A percentile compares a stretch with the other conserved stretches of the same genome.
phyloP scores from a whole-genome alignment of 1,139 yeast genomes.

The Candida sp. region DNA sequence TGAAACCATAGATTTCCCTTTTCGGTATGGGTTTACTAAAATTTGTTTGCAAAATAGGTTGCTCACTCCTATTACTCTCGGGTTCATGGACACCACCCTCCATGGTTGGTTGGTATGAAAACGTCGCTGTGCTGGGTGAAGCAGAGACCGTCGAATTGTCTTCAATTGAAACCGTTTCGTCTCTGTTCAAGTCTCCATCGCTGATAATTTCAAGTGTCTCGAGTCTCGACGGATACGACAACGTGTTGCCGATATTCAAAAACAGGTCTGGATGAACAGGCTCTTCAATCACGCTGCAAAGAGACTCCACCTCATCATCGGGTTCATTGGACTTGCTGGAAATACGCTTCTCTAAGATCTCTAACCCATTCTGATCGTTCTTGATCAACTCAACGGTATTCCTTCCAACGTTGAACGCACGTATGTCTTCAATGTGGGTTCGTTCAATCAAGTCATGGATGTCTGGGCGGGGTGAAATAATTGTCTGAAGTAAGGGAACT shows the following conservation, averaged over 20 bases:
- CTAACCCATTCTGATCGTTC: not conserved
- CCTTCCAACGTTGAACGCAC: constrained; percentile 4
- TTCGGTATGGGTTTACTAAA: not conserved
- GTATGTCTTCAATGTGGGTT: constrained; percentile 2
- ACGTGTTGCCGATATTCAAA: not conserved
- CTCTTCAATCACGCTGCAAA: not conserved
- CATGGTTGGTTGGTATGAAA: not conserved
- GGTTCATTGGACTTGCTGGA: not conserved
- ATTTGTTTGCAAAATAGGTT: not conserved
- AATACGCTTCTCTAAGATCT: not conserved
- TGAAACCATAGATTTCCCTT: not conserved
- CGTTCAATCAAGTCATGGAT: constrained; percentile 1
- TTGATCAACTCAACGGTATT: not conserved
- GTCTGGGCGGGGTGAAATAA: constrained; percentile 7
- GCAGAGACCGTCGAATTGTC: not conserved
- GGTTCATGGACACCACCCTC: not conserved
- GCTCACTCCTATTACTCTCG: not conserved
- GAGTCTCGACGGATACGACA: not conserved
- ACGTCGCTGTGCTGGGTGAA: not conserved
- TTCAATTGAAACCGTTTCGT: not conserved
- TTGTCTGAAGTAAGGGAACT: not conserved
- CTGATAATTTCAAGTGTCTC: constrained; percentile 4
- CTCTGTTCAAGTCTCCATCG: not conserved
- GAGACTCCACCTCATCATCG: not conserved
- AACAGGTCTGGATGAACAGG: not conserved